Conservation (phyloP, 257 asterid genomes). For the Ophiorrhiza pumila region DNA sequence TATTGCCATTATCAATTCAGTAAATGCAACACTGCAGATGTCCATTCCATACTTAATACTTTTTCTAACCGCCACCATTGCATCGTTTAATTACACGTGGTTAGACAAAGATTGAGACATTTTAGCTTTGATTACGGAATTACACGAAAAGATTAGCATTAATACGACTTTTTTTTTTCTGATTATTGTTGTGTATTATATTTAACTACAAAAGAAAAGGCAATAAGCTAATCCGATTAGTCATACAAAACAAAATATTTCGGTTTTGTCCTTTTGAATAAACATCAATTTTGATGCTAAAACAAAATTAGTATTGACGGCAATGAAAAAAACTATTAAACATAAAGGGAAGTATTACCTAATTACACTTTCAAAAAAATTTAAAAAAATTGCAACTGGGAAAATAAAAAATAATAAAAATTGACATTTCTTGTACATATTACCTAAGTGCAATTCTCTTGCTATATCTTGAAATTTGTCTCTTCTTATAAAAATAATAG, state of each 20-base stretch:
- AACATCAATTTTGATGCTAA: background rate
- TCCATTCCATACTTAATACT: background rate
- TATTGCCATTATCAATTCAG: background rate
- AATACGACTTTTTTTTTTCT: slow-evolving; percentile 13
- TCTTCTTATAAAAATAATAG: background rate
- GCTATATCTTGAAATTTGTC: slow-evolving; percentile 18
- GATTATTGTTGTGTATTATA: slow-evolving; percentile 10
- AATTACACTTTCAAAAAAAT: background rate
- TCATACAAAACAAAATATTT: slow-evolving; percentile 3
- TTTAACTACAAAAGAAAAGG: background rate
- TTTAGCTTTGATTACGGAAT: slow-evolving; percentile 7
- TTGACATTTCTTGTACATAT: background rate
- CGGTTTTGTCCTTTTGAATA: background rate
- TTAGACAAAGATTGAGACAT: background rate
- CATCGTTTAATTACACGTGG: slow-evolving; percentile 25
- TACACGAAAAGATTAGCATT: slow-evolving; percentile 3
- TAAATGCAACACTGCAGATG: background rate
- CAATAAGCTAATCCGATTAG: background rate
- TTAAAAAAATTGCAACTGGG: background rate
- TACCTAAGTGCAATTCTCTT: background rate
- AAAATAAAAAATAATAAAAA: background rate
- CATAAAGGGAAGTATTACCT: slow-evolving; percentile 3
- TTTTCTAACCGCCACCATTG: slow-evolving; percentile 14
- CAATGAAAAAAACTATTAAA: background rate
- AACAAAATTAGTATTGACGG: background rate